Conservation (phyloP, 768 basidiomycete species). For the Boletus rufocinnamomeus region DNA sequence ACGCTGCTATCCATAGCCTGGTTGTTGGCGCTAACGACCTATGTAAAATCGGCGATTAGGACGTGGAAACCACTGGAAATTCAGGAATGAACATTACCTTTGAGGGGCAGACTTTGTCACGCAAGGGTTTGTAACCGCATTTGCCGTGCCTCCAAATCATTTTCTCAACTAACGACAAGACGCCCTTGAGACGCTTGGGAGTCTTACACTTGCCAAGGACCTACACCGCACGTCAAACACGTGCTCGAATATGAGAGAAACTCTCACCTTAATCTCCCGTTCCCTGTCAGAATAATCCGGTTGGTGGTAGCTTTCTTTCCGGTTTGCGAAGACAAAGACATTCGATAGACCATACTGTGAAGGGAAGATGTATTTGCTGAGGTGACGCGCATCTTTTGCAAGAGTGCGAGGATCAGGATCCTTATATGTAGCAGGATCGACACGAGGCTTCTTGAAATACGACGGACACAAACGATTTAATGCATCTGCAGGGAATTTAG, state of each 20-base stretch:
- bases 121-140: constrained; percentile 67
- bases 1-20: constrained; percentile 57
- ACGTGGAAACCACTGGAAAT: background rate
- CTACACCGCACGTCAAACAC: constrained; percentile 19
- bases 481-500: constrained; percentile 48
- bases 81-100: constrained; percentile 50
- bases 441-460: constrained; percentile 37
- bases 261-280: constrained; percentile 62
- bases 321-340: constrained; percentile 46
- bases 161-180: constrained; percentile 55
- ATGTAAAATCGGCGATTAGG: background rate
- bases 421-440: constrained; percentile 32
- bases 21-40: constrained; percentile 44
- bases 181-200: constrained; percentile 66
- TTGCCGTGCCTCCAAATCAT: constrained; percentile 67
- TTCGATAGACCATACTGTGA: constrained; percentile 69
- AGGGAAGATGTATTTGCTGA: constrained; percentile 86
- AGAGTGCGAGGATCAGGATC: constrained; percentile 51
- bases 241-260: background rate
- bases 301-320: constrained; percentile 37
- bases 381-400: constrained; percentile 54
- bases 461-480: constrained; percentile 59
- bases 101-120: constrained; percentile 70
- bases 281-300: constrained; percentile 65
- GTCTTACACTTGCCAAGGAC: constrained; percentile 59